These are phyloP conservation scores for Marasmius sp. DNA, from an alignment of 1,284 basidiomycete genomes.

Conservation along the genomic window DNA sequence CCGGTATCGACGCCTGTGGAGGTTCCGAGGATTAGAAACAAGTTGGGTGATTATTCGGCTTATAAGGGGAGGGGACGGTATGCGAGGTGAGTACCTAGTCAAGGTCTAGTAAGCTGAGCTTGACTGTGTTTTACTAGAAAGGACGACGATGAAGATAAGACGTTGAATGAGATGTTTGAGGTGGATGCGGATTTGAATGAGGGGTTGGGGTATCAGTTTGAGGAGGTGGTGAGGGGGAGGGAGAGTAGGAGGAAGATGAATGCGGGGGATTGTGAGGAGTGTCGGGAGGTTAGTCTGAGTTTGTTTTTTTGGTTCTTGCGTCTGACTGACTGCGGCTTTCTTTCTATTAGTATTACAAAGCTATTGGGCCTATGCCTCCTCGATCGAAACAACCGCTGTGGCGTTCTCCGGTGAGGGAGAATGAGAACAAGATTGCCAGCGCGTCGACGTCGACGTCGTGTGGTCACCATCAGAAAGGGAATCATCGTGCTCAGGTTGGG, in stretches of 20 bases:
- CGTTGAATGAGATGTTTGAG: conserved; percentile 65
- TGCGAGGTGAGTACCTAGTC: conserved; percentile 20
- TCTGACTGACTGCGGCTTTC: neutral
- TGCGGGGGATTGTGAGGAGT: conserved; percentile 83
- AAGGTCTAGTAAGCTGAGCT: too few relatives aligned
- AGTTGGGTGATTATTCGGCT: conserved; percentile 39
- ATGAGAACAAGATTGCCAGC: too few relatives aligned
- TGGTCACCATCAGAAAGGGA: too few relatives aligned
- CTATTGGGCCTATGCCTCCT: conserved; percentile 67
- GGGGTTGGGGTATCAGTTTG: conserved; percentile 67
- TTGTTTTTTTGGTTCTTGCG: neutral
- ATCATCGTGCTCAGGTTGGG: too few relatives aligned
- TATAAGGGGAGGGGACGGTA: conserved; percentile 55
- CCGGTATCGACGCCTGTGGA: conserved; percentile 15
- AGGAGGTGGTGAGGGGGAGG: conserved; percentile 75
- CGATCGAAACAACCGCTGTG: conserved; percentile 68
- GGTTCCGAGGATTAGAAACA: conserved; percentile 18
- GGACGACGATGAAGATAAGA: conserved; percentile 27
- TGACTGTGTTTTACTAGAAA: too few relatives aligned
- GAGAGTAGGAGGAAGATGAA: conserved; percentile 67
- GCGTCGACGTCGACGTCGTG: too few relatives aligned
- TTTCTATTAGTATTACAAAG: conserved; percentile 71
- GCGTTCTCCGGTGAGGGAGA: conserved; percentile 44
- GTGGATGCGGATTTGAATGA: conserved; percentile 69
- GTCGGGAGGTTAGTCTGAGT: conserved; percentile 62